Base-by-base conservation (phyloP, 2,329 filamentous ascomycete genomes). In the Beauveria brongniartii region DNA sequence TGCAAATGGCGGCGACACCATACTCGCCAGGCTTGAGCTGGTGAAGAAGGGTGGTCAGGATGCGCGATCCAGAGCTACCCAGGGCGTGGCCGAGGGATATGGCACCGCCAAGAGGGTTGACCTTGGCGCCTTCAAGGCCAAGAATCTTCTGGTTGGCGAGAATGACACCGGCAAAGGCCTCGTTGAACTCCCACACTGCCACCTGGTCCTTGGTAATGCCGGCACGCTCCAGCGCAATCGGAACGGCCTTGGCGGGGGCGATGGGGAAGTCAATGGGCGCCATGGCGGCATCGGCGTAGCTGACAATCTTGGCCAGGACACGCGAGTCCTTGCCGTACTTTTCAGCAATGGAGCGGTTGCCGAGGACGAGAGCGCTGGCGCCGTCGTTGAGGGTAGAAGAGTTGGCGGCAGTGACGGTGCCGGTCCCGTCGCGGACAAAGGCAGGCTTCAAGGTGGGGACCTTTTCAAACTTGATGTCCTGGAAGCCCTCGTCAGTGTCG, bases 121-220 rank as follows among this genome's bases (percentile, higher is more conserved):
- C 90, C 41, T 85, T 88, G 46, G 90, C 90, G 52, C 83, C 81
- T 65, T 92, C 83, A 2, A 97, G 83, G 48, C 89, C 90, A 40
- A 96, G 83, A 64, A 95, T 92, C 87, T 96, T 92, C 69, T 91
- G 88, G 71, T 97, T 97, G 47, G 93, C 92, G 72, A 94, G 92
- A 74, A 97, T 94, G 34, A 97, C 92, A 5, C 90, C 91, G 30
- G 94, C 93, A 72, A 99, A 99, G 0, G 94, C 94, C 77, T 99
- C 94, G 74, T 99, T 99, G 75, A 99, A 96, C 74, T 97, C 94
- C 93, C 94, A 97, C 24, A 97, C 79, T 5, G 93, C 87, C 51
- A 99, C 91, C 73, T 97, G 90, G 52, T 95, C 89, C 75, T 92
- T 91, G 65, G 85, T 91, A 66, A 99, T 92, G 12, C 93, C 92